phyloP scores from a whole-genome alignment of 2,329 filamentous ascomycete genomes.

The Trichoderma simmonsii region DNA sequence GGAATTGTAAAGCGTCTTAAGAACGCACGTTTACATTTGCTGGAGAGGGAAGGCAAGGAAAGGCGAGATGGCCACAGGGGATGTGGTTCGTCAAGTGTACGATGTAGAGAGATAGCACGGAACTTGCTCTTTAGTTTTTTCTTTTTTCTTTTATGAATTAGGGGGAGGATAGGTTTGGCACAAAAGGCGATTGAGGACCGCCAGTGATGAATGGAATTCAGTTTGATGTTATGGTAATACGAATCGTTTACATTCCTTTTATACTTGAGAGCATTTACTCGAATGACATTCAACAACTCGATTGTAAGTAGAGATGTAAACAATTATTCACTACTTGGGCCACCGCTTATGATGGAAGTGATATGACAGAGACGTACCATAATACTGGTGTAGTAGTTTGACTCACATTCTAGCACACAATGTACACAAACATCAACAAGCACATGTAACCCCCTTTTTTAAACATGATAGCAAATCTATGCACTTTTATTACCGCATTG shows the following conservation, averaged over 20 bases:
- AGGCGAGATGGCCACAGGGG: neutral
- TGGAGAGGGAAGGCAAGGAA: neutral
- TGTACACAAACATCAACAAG: neutral
- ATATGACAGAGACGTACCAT: neutral
- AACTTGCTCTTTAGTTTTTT: neutral
- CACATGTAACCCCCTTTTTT: neutral
- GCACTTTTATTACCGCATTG: conserved; percentile 11
- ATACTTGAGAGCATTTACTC: neutral
- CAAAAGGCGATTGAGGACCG: neutral
- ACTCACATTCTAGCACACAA: neutral
- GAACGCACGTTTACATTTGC: neutral
- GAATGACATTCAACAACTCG: neutral
- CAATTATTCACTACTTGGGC: no score
- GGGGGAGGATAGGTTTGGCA: neutral
- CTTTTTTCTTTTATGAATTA: neutral
- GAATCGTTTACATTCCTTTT: neutral
- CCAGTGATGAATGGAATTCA: neutral
- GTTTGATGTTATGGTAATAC: neutral
- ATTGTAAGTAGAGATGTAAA: neutral
- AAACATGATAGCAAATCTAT: neutral
- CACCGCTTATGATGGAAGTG: no score
- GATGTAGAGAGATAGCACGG: neutral
- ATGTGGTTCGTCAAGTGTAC: neutral
- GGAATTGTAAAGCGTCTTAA: conserved; percentile 43
- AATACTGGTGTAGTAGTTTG: neutral